Percentiles rank a stretch among this genome's conserved stretches.
Conservation (phyloP, 2,329 filamentous ascomycete genomes). For the Paracamarosporium sp. region DNA sequence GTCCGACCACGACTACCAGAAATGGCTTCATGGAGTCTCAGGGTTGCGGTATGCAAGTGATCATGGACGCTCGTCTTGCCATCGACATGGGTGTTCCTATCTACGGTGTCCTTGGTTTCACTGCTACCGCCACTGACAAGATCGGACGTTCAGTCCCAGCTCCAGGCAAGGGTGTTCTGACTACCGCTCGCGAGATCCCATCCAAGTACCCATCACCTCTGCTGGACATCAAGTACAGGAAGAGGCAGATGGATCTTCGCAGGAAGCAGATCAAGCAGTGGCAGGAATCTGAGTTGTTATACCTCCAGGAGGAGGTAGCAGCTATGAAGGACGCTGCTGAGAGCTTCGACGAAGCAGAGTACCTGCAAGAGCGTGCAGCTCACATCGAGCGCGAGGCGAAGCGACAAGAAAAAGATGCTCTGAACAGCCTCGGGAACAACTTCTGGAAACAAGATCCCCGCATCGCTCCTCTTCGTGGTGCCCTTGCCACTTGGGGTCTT, state of each 20-base stretch:
- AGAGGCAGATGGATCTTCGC: slow-evolving; percentile 90
- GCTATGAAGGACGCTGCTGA: slow-evolving; percentile 81
- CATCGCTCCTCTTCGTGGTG: slow-evolving; percentile 94
- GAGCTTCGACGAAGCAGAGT: slow-evolving; percentile 81
- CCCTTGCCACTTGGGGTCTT: slow-evolving; percentile 95
- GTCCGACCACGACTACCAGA: slow-evolving; percentile 93
- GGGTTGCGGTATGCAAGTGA: slow-evolving; percentile 96
- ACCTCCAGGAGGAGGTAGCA: slow-evolving; percentile 87
- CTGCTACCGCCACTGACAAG: slow-evolving; percentile 97
- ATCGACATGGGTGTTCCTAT: slow-evolving; percentile 99
- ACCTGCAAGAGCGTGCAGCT: slow-evolving; percentile 79
- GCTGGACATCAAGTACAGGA: slow-evolving; percentile 96
- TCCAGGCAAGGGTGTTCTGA: slow-evolving; percentile 95
- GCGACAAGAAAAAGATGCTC: slow-evolving; percentile 90
- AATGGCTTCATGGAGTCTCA: slow-evolving; percentile 99
- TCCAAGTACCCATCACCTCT: slow-evolving; percentile 95
- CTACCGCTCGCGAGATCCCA: slow-evolving; percentile 87
- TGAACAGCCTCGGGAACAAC: slow-evolving; percentile 92
- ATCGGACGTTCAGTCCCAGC: slow-evolving; percentile 97
- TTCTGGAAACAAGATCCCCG: slow-evolving; percentile 97
- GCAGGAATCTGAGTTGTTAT: slow-evolving; percentile 94
- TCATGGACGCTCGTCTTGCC: slow-evolving; percentile 96
- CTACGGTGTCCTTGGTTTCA: slow-evolving; percentile 91
- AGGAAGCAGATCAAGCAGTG: slow-evolving; percentile 94
- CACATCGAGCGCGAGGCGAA: slow-evolving; percentile 89